Conservation (phyloP, 805 yeast species). For the Monosporozyma yasuniensis region DNA sequence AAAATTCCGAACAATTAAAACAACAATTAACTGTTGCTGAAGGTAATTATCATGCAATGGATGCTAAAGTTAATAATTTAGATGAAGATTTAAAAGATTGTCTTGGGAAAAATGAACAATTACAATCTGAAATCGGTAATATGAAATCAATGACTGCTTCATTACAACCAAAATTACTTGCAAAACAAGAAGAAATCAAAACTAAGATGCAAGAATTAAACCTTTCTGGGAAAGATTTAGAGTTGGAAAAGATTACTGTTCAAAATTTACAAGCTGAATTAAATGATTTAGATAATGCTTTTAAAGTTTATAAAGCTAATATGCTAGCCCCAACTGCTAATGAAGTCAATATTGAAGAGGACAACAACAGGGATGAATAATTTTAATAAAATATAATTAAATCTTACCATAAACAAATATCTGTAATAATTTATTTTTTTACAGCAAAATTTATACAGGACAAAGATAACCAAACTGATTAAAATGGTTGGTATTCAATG, state of each 20-base stretch:
- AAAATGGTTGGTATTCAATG: not conserved
- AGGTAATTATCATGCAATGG: slow-evolving; percentile 65
- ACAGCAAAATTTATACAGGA: not conserved
- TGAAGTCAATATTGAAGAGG: not conserved
- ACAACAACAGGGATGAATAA: not conserved
- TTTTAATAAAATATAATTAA: not conserved
- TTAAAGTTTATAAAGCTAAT: not conserved
- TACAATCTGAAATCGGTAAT: slow-evolving; percentile 60
- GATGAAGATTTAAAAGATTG: slow-evolving; percentile 55
- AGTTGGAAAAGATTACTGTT: slow-evolving; percentile 44
- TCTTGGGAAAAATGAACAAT: slow-evolving; percentile 51
- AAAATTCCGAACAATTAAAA: slow-evolving; percentile 44
- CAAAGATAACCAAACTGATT: not conserved
- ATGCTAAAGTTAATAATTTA: slow-evolving; percentile 51
- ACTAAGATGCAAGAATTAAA: slow-evolving; percentile 26
- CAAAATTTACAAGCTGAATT: slow-evolving; percentile 36
- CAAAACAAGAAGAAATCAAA: slow-evolving; percentile 40
- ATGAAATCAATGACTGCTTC: slow-evolving; percentile 60
- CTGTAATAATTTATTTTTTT: not conserved
- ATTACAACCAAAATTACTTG: slow-evolving; percentile 45
- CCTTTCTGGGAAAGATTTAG: slow-evolving; percentile 46
- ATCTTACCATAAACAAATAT: not conserved
- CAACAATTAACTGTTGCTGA: slow-evolving; percentile 70
- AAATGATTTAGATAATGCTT: slow-evolving; percentile 19
- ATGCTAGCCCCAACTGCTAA: not conserved